Conservation (phyloP, 2,329 filamentous ascomycete species). For the Penicillium palitans region DNA sequence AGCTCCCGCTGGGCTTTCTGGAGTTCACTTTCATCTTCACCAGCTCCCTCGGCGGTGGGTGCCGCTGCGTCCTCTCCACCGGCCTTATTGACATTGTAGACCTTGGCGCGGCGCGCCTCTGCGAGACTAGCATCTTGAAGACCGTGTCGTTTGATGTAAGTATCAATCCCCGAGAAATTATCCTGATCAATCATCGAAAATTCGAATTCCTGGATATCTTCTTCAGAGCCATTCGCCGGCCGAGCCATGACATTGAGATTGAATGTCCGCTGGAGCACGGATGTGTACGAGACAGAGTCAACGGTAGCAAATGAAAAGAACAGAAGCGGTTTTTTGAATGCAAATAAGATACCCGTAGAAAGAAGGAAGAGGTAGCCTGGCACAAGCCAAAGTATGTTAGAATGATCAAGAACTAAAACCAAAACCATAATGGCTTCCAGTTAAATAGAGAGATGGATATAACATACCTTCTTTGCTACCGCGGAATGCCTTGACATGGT, state of each 20-base stretch:
- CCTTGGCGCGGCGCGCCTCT: conserved; percentile 60
- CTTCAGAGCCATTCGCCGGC: conserved; percentile 30
- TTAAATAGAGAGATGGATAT: not conserved
- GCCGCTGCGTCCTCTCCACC: conserved; percentile 30
- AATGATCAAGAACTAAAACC: not conserved
- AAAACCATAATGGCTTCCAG: not conserved
- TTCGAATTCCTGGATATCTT: conserved; percentile 58
- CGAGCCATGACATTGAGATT: conserved; percentile 60
- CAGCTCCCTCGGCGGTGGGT: conserved; percentile 34
- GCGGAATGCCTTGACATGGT: conserved; percentile 63
- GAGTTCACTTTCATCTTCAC: conserved; percentile 58
- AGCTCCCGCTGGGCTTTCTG: conserved; percentile 59
- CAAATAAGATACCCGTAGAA: conserved; percentile 61
- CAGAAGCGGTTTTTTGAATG: conserved; percentile 65
- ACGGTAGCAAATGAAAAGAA: conserved; percentile 63
- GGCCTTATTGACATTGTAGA: conserved; percentile 52
- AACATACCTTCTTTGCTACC: conserved; percentile 64
- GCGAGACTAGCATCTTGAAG: conserved; percentile 66
- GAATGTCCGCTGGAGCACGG: conserved; percentile 65
- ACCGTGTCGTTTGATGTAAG: conserved; percentile 61
- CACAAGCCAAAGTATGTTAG: conserved; percentile 4
- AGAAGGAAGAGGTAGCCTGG: conserved; percentile 65
- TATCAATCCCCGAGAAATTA: conserved; percentile 62
- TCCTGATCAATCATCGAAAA: conserved; percentile 67
- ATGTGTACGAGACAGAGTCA: conserved; percentile 63